Conservation (phyloP, 495 filamentous ascomycete species). For the Penicillium malachiteum region DNA sequence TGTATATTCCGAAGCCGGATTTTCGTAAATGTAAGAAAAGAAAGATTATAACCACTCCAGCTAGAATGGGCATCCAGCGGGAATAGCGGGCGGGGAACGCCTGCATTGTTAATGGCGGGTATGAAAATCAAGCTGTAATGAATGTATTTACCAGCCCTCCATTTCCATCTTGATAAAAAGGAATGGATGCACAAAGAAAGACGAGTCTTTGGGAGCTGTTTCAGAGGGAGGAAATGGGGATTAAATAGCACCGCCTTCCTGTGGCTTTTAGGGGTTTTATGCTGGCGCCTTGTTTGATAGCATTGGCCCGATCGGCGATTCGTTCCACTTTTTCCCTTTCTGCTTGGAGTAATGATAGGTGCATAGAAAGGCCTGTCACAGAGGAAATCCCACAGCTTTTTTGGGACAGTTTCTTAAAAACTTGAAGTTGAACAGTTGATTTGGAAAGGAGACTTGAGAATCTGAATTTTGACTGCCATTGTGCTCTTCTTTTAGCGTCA, state of each 20-base stretch:
- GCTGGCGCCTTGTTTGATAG: conserved; percentile 7
- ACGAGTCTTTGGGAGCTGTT: not conserved
- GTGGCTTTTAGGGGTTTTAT: conserved; percentile 6
- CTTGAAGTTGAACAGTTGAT: not conserved
- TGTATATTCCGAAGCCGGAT: conserved; percentile 5
- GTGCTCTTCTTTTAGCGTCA: conserved; percentile 3
- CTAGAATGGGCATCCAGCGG: conserved; percentile 23
- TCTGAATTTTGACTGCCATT: not conserved
- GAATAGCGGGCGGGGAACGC: conserved; percentile 26
- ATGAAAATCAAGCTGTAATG: not conserved
- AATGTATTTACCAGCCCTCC: too few species aligned
- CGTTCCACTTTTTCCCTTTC: conserved; percentile 4
- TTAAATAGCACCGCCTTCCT: not conserved
- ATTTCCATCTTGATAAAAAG: too few species aligned
- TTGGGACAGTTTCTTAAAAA: not conserved
- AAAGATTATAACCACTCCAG: conserved; percentile 10
- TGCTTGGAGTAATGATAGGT: not conserved
- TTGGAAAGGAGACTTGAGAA: not conserved
- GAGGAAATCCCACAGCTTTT: too few species aligned
- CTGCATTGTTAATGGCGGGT: conserved; percentile 10
- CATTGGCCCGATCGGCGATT: conserved; percentile 12
- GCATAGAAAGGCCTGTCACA: too few species aligned
- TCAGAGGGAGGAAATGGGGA: not conserved
- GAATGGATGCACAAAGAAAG: not conserved
- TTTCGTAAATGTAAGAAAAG: conserved; percentile 21